Base-by-base conservation (phyloP, 1,139 yeast species). In the Candida freyschussii region DNA sequence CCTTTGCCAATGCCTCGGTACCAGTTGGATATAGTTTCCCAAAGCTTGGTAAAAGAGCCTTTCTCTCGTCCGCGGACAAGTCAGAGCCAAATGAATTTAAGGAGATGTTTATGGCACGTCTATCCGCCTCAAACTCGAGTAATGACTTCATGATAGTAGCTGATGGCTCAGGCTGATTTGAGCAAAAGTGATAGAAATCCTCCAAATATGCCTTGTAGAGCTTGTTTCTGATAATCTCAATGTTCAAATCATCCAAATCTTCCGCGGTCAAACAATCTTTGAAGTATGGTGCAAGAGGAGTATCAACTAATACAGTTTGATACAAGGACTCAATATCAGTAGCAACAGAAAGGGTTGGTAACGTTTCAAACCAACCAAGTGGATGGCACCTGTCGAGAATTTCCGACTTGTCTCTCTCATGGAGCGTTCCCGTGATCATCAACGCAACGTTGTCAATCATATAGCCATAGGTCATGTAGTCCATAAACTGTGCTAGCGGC, bases 361-460 rank as follows among this genome's bases (percentile, higher is more conserved):
- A 73, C 4, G 97, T 91, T 52, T 91, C 98, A 56, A 93, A 93
- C 96, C 96, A 87, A 26, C 99, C 99, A 47, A 93, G 68, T 1
- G 98, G 98, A 56, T 91, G 95, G 57, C 96, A 86, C 56, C 96
- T 79, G 39, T 77, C 75, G 52, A 91, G 70, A 38, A 91, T 80
- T 53, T 91, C 98, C 30, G 77, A 65, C 55, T 84, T 76, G 59
- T 93, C 96, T 53, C 97, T 75, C 53, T 89, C 95, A 56, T 93
- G 98, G 42, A 91, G 75, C 0, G 98, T 87, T 22, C 99, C 99
- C 2, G 97, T 89, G 52, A 93, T 89, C 81, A 93, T 83, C 53
- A 93, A 69, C 18, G 93, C 85, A 27, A 91, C 96, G 58, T 93
- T 93, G 63, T 93, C 98, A 56, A 93, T 93, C 99, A 93, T 93